These are phyloP conservation scores for Schizochytrium sp. DNA, from an alignment of 108 stramenopile species.

Conservation along the genomic window DNA sequence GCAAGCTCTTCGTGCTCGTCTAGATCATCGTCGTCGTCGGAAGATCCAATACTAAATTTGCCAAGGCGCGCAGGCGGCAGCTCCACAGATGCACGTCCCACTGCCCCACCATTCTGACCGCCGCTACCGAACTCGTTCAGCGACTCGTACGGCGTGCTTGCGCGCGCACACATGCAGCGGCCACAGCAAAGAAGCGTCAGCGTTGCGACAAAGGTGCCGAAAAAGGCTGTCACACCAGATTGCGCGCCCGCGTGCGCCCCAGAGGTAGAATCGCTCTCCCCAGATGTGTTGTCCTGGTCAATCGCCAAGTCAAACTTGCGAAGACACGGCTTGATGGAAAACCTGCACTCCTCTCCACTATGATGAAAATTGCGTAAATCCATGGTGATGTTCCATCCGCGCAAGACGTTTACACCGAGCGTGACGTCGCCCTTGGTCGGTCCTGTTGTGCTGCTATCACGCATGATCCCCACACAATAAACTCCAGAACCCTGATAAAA, in stretches of 20 bases:
- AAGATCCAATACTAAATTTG: neutral
- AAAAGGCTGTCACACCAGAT: neutral
- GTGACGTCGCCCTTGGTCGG: neutral
- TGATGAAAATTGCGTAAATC: neutral
- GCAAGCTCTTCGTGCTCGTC: neutral
- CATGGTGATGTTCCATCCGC: slow-evolving; percentile 16
- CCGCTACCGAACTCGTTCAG: neutral
- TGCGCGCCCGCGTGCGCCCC: neutral
- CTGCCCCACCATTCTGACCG: neutral
- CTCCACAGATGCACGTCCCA: neutral
- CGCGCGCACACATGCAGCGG: neutral
- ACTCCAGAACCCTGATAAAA: neutral
- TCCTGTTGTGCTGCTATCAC: neutral
- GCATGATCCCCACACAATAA: neutral
- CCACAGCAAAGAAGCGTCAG: neutral
- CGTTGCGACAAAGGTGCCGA: neutral
- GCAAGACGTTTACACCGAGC: neutral
- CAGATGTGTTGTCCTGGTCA: neutral
- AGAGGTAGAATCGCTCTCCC: neutral
- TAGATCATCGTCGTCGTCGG: neutral
- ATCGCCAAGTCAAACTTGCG: neutral
- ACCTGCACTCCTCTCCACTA: neutral
- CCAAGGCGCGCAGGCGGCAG: neutral
- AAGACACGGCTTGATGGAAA: neutral
- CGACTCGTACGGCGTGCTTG: neutral